A percentile compares a stretch with the other conserved stretches of the same genome.
Conservation (phyloP, 306 rosid species). For the Sindora glabra region DNA sequence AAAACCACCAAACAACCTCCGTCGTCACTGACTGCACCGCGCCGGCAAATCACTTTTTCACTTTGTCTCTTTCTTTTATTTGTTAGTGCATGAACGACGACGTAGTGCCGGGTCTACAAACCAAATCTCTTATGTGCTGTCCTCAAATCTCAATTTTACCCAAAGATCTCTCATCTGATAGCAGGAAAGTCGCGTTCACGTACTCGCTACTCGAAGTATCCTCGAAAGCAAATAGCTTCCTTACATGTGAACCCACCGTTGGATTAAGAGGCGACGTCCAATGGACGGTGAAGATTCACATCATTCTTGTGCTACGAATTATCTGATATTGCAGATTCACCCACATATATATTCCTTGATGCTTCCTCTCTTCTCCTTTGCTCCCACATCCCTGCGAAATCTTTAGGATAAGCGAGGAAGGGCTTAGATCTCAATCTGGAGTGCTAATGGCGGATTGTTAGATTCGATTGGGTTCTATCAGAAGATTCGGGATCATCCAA, state of each 20-base stretch:
- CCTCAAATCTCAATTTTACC: neutral
- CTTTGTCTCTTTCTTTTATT: too few relatives aligned
- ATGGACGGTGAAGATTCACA: neutral
- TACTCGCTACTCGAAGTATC: neutral
- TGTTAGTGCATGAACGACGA: too few relatives aligned
- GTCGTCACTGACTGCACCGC: too few relatives aligned
- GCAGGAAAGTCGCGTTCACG: constrained; percentile 12
- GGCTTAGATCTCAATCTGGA: constrained; percentile 9
- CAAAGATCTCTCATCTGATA: too few relatives aligned
- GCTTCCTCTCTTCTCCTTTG: neutral
- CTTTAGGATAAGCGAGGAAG: neutral
- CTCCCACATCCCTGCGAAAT: too few relatives aligned
- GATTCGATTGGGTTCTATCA: constrained; percentile 1
- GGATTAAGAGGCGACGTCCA: accelerated
- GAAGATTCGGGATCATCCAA: neutral
- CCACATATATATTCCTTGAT: too few relatives aligned
- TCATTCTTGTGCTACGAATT: neutral
- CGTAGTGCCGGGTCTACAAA: too few relatives aligned
- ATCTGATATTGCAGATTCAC: neutral
- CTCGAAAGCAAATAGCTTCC: neutral
- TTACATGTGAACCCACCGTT: neutral
- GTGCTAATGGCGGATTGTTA: constrained; percentile 19
- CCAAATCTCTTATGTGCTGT: neutral
- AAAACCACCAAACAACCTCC: too few relatives aligned
- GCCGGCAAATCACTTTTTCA: too few relatives aligned